A percentile compares a stretch with the other conserved stretches of the same genome.
phyloP scores from a whole-genome alignment of 192 early-diverging fungal species.

The Podila horticola region DNA sequence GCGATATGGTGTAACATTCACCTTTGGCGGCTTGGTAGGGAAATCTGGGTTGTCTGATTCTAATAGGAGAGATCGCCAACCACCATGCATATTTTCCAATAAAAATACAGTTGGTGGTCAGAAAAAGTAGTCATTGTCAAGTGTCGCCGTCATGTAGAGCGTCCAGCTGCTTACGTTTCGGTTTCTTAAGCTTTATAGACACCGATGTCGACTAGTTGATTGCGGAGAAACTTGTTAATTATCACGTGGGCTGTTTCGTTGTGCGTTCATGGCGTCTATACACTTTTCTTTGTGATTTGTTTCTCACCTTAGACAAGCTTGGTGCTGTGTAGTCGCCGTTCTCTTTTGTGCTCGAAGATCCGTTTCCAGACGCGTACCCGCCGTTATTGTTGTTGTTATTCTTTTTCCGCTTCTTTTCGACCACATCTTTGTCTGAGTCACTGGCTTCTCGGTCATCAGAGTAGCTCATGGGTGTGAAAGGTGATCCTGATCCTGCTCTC shows the following conservation, averaged over 20 bases:
- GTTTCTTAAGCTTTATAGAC: constrained; percentile 31
- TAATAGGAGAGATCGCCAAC: background rate
- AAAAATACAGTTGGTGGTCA: background rate
- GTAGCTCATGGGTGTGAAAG: constrained; percentile 48
- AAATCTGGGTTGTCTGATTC: background rate
- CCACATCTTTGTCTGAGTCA: constrained; percentile 44
- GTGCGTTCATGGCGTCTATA: background rate
- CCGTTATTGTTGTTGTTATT: too few species aligned
- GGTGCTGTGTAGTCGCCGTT: background rate
- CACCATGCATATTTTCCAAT: background rate
- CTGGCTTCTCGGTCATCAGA: constrained; percentile 48
- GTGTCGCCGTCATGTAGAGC: background rate
- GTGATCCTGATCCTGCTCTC: constrained; percentile 48
- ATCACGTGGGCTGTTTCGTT: background rate
- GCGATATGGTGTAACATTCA: background rate
- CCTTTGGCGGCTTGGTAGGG: background rate
- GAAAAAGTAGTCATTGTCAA: background rate
- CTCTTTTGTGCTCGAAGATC: background rate
- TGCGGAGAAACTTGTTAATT: background rate
- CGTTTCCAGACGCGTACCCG: background rate
- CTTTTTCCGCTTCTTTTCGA: constrained; percentile 42
- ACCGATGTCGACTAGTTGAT: constrained; percentile 16
- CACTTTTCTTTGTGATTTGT: too few species aligned
- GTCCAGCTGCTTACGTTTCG: constrained; percentile 19
- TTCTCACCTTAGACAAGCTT: background rate